phyloP scores from a whole-genome alignment of 768 basidiomycete genomes.

The Lentinula aciculospora region DNA sequence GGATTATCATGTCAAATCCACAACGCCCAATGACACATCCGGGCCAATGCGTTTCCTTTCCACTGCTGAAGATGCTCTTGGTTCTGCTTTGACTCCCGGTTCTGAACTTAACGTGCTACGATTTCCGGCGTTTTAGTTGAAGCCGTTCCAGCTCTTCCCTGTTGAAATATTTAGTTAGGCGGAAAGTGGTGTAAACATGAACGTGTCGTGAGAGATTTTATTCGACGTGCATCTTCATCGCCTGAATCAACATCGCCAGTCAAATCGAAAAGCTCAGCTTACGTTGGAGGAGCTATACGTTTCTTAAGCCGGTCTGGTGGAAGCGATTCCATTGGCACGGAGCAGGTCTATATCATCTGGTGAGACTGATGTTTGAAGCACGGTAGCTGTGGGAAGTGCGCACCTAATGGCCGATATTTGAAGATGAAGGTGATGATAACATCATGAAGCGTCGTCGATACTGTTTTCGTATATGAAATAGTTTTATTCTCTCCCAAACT shows the following conservation, averaged over 20 bases:
- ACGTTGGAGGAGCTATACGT: neutral
- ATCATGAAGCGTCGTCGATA: neutral
- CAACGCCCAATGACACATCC: no score
- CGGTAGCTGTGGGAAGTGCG: neutral
- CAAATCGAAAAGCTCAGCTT: neutral
- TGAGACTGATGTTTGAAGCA: neutral
- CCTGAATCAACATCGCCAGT: neutral
- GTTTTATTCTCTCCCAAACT: neutral
- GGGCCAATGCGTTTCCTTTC: no score
- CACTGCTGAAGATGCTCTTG: neutral
- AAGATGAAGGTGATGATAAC: neutral
- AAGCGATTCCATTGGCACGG: neutral
- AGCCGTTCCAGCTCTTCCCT: neutral
- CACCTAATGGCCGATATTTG: conserved; percentile 1
- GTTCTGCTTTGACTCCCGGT: neutral
- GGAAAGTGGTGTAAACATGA: neutral
- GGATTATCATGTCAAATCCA: no score
- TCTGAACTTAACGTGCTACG: neutral
- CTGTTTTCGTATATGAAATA: neutral
- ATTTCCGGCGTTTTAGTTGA: neutral
- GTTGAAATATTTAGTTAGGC: neutral
- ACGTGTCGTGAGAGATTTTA: neutral
- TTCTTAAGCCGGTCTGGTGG: neutral
- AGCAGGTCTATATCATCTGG: neutral
- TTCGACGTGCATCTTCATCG: neutral